phyloP scores from a whole-genome alignment of 768 basidiomycete genomes.

The Xerocomellus dryophilus region DNA sequence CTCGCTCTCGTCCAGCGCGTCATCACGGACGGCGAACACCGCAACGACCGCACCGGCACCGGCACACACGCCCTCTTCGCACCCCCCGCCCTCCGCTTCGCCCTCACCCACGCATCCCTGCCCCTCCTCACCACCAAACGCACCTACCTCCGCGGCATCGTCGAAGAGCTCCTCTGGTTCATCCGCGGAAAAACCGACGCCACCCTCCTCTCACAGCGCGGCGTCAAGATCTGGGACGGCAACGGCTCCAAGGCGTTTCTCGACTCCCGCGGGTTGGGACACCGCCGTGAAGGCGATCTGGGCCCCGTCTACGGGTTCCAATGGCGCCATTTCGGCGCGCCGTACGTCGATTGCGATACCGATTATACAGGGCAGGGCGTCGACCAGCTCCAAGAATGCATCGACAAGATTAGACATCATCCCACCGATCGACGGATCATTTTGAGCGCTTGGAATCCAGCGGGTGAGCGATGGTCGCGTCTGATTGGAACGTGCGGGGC shows the following conservation, averaged over 20 bases:
- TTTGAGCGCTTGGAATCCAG: conserved; percentile 96
- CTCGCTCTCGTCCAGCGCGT: conserved; percentile 76
- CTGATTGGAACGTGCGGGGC: neutral
- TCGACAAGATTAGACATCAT: conserved; percentile 87
- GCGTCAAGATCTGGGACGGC: conserved; percentile 97
- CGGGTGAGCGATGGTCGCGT: conserved; percentile 50
- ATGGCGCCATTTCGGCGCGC: conserved; percentile 93
- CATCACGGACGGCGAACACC: conserved; percentile 68
- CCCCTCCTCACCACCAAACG: conserved; percentile 95
- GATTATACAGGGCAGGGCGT: conserved; percentile 84
- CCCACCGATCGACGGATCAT: conserved; percentile 95
- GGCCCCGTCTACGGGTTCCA: conserved; percentile 98
- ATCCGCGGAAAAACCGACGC: conserved; percentile 82
- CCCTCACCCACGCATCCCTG: conserved; percentile 67
- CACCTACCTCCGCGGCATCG: conserved; percentile 86
- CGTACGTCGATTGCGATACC: conserved; percentile 68
- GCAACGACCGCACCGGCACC: conserved; percentile 92
- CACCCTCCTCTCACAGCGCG: conserved; percentile 67
- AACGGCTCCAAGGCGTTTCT: conserved; percentile 89
- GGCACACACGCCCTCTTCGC: conserved; percentile 93
- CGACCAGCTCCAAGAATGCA: conserved; percentile 87
- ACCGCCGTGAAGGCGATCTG: conserved; percentile 86
- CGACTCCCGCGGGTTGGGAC: conserved; percentile 76
- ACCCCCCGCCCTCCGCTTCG: conserved; percentile 86
- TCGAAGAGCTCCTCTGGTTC: conserved; percentile 96